Evolutionary conservation across 2,329 filamentous ascomycete genomes (phyloP).

Genomic region (Rutstroemia sydowiana): DNA sequence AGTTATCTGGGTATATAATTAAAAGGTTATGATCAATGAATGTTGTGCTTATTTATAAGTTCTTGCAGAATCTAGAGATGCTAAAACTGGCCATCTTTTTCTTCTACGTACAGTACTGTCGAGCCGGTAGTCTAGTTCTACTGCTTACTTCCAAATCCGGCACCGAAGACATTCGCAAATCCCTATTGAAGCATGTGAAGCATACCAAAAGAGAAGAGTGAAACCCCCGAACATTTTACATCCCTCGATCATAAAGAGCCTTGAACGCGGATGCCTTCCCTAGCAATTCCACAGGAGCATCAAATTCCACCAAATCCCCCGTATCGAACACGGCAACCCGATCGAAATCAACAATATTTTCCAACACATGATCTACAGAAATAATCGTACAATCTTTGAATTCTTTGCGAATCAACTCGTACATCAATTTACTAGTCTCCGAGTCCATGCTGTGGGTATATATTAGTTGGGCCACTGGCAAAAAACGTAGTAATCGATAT

Average conservation of each 20-base stretch:
- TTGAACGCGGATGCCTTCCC: slow-evolving; percentile 29
- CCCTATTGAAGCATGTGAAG: no score
- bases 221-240: no score
- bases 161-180: no score
- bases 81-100: no score
- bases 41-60: no score
- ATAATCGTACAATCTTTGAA: slow-evolving; percentile 49
- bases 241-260: slow-evolving; percentile 15
- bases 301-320: not conserved
- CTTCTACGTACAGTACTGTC: no score
- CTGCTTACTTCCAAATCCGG: no score
- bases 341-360: slow-evolving; percentile 40
- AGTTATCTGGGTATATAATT: no score
- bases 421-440: slow-evolving; percentile 47
- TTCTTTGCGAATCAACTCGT: slow-evolving; percentile 44
- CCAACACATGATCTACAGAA: slow-evolving; percentile 31
- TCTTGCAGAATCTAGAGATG: no score
- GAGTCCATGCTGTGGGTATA: slow-evolving; percentile 46
- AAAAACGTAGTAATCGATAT: not conserved
- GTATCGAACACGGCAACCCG: not conserved
- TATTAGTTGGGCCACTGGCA: slow-evolving; percentile 25
- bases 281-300: not conserved
- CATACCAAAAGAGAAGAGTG: no score
- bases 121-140: no score
- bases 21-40: no score